Percentiles rank a stretch among this genome's conserved stretches.
Conservation (phyloP, 2,329 filamentous ascomycete species). For the Bipolaris oryzae region DNA sequence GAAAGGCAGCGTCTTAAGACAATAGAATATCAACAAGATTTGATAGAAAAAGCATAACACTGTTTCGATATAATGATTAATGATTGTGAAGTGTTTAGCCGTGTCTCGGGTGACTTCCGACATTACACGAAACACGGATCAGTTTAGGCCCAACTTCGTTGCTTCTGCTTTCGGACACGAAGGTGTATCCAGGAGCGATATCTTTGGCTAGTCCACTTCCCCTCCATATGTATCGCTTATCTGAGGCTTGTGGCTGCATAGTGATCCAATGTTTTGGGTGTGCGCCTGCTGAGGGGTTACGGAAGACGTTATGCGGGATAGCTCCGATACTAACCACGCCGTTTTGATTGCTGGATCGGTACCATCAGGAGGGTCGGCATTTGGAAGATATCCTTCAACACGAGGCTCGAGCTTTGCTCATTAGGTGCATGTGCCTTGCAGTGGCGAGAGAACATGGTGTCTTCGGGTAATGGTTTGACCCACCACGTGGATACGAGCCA, state of each 20-base stretch:
- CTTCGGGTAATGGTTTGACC: too few relatives aligned
- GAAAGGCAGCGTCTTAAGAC: constrained; percentile 6
- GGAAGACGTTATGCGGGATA: constrained; percentile 6
- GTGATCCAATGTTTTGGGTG: neutral
- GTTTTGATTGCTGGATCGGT: neutral
- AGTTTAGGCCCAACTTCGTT: constrained; percentile 12
- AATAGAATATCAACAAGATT: constrained; percentile 2
- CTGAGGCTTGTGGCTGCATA: constrained; percentile 15
- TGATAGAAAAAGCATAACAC: constrained; percentile 15
- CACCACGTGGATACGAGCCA: too few relatives aligned
- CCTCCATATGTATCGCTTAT: constrained; percentile 14
- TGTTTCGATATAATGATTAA: constrained; percentile 21
- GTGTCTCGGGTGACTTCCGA: constrained; percentile 25
- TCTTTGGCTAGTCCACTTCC: constrained; percentile 7
- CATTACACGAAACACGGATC: constrained; percentile 11
- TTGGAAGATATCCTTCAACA: too few relatives aligned
- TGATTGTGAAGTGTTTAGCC: constrained; percentile 39
- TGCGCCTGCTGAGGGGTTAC: constrained; percentile 1
- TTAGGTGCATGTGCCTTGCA: too few relatives aligned
- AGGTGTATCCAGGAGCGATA: constrained; percentile 3
- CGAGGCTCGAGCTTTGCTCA: too few relatives aligned
- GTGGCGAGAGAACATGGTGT: too few relatives aligned
- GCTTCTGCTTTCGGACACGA: neutral
- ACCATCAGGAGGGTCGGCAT: neutral
- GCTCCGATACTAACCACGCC: neutral